Evolutionary conservation across 768 basidiomycete genomes (phyloP).

Genomic region (Russula brevipes): DNA sequence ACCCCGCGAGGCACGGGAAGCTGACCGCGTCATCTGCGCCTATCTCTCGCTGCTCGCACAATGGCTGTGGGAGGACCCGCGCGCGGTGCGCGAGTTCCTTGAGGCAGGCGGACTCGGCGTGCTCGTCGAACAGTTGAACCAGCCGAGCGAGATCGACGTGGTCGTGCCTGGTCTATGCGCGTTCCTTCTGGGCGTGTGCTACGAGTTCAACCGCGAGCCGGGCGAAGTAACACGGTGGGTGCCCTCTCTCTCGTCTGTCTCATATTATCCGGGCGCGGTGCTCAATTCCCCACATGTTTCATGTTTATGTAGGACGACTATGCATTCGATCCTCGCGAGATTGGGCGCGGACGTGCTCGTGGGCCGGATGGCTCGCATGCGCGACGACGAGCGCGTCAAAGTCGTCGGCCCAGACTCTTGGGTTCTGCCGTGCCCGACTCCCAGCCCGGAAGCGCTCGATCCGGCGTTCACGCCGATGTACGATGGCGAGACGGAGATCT

Average conservation of each 20-base stretch:
- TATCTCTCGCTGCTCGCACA: slow-evolving; percentile 80
- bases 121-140: slow-evolving; percentile 92
- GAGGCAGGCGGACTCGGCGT: slow-evolving; percentile 86
- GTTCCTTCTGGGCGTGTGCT: slow-evolving; percentile 89
- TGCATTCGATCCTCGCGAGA: slow-evolving; percentile 84
- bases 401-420: slow-evolving; percentile 80
- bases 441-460: slow-evolving; percentile 30
- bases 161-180: slow-evolving; percentile 86
- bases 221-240: slow-evolving; percentile 89
- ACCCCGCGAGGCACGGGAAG: slow-evolving; percentile 72
- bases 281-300: neutral
- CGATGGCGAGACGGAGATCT: slow-evolving; percentile 74
- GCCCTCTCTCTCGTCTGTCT: slow-evolving; percentile 2
- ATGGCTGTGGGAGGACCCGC: slow-evolving; percentile 97
- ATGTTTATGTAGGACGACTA: slow-evolving; percentile 53
- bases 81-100: slow-evolving; percentile 81
- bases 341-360: slow-evolving; percentile 86
- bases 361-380: slow-evolving; percentile 77
- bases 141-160: slow-evolving; percentile 77
- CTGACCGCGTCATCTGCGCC: slow-evolving; percentile 83
- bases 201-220: slow-evolving; percentile 93
- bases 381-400: slow-evolving; percentile 93
- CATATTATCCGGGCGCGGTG: neutral
- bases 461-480: slow-evolving; percentile 36
- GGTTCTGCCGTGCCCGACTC: slow-evolving; percentile 52